Conservation (phyloP, 2,329 filamentous ascomycete species). For the Incumbomyces delicatus region DNA sequence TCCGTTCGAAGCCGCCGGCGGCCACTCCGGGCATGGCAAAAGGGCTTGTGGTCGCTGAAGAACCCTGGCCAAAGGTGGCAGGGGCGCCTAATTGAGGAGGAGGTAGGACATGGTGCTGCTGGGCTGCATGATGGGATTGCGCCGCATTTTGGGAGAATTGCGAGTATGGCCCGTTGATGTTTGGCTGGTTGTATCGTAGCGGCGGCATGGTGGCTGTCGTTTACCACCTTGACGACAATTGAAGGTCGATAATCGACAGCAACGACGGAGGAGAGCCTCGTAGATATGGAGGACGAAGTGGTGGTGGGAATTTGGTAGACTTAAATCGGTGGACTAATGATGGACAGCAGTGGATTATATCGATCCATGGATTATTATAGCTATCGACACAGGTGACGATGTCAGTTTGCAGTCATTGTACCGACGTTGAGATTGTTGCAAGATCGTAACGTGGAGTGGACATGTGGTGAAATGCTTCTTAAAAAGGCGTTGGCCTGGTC, state of each 20-base stretch:
- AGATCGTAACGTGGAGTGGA: no score
- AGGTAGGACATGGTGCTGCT: constrained; percentile 39
- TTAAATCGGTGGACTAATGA: no score
- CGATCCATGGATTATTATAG: no score
- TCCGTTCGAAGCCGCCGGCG: constrained; percentile 43
- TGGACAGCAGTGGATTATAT: no score
- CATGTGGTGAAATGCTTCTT: no score
- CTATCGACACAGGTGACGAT: no score
- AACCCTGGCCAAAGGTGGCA: constrained; percentile 50
- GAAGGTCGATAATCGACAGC: neutral
- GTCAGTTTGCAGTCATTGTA: no score
- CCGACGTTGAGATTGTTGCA: no score
- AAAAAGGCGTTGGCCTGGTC: no score
- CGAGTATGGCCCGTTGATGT: constrained; percentile 49
- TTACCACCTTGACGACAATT: neutral
- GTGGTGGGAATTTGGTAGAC: no score
- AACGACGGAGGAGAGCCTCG: no score
- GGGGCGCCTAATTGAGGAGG: constrained; percentile 54
- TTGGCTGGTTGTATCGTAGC: constrained; percentile 49
- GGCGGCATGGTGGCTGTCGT: constrained; percentile 43
- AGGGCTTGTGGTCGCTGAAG: constrained; percentile 16
- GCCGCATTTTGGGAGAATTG: constrained; percentile 43
- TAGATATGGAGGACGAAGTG: no score
- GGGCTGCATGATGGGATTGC: constrained; percentile 36
- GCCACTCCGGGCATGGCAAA: constrained; percentile 35